A percentile compares a stretch with the other conserved stretches of the same genome.
These are phyloP conservation scores for Cryphonectria carpinicola DNA, from an alignment of 2,329 filamentous ascomycete genomes.

Conservation along the genomic window DNA sequence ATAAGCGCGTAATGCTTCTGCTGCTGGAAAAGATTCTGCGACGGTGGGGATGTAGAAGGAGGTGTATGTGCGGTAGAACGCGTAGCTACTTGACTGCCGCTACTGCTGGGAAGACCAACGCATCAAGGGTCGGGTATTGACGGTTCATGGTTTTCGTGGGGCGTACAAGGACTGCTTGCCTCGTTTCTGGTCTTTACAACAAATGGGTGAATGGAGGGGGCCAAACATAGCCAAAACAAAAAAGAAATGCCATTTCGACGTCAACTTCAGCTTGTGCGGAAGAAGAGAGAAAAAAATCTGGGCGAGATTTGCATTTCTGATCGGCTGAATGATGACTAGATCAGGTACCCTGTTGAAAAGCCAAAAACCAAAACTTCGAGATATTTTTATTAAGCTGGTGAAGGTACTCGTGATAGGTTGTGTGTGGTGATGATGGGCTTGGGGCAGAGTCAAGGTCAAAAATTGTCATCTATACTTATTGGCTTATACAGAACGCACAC, in stretches of 20 bases:
- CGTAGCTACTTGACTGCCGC: slow-evolving; percentile 29
- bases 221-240: slow-evolving; percentile 30
- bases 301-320: slow-evolving; percentile 24
- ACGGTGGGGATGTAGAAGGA: slow-evolving; percentile 18
- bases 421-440: not conserved
- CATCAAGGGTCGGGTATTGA: slow-evolving; percentile 27
- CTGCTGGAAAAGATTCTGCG: slow-evolving; percentile 17
- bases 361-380: slow-evolving; percentile 28
- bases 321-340: slow-evolving; percentile 23
- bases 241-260: slow-evolving; percentile 29
- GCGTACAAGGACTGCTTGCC: slow-evolving; percentile 41
- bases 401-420: not conserved
- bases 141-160: slow-evolving; percentile 38
- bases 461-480: not conserved
- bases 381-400: slow-evolving; percentile 11
- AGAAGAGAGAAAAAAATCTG: not conserved
- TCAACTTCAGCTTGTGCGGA: slow-evolving; percentile 24
- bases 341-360: slow-evolving; percentile 26
- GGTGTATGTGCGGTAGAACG: slow-evolving; percentile 25
- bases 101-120: slow-evolving; percentile 29
- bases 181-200: slow-evolving; percentile 38
- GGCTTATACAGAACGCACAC: not conserved
- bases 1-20: slow-evolving; percentile 49
- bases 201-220: slow-evolving; percentile 36
- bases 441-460: not conserved